Evolutionary conservation across 768 basidiomycete genomes (phyloP), one percentile per base, ranked within the genome.

Genomic region (Tricholoma matsutake): DNA sequence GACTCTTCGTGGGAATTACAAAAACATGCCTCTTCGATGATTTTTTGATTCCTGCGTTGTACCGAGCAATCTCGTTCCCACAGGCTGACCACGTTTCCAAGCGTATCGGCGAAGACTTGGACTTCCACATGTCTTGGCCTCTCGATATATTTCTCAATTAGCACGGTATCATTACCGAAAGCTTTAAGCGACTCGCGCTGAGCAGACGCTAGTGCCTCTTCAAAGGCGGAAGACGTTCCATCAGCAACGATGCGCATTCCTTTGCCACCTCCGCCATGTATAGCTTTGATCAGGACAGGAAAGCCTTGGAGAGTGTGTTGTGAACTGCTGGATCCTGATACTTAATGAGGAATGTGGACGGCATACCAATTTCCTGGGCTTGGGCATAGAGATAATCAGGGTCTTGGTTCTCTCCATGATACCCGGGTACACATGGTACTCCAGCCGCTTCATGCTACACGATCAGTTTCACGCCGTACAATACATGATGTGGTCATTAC

Each of bases 41-140:
- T 93, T 82, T 97, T 98, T 79, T 98, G 95, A 68, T 96, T 96
- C 57, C 94, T 78, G 67, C 93, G 77, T 73, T 96, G 94, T 6
- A 96, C 94, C 1, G 92, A 94, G 68, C 92, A 96, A 69, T 96
- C 94, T 54, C 94, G 81, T 73, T 97, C 96, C 92, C 94, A 97
- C n/a, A 96, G 79, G 68, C 92, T 93, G n/a, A 96, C 89, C 3
- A 85, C 88, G 51, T 81, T 83, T n/a, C 93, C 94, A 29, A 79
- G 73, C 8, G 75, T 80, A 76, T 97, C 96, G 11, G 92, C 93
- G 69, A 98, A 97, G 4, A 97, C 88, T 72, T 98, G 95, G 3
- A 98, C 94, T 69, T 98, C 96, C 31, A 98, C 86, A 70, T 96
- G 95, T 61, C 95, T 82, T 16, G 95, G 94, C 14, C 85, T 85